Evolutionary conservation across 176 grass and related monocot species (phyloP).

Genomic region (Carex scoparia): DNA sequence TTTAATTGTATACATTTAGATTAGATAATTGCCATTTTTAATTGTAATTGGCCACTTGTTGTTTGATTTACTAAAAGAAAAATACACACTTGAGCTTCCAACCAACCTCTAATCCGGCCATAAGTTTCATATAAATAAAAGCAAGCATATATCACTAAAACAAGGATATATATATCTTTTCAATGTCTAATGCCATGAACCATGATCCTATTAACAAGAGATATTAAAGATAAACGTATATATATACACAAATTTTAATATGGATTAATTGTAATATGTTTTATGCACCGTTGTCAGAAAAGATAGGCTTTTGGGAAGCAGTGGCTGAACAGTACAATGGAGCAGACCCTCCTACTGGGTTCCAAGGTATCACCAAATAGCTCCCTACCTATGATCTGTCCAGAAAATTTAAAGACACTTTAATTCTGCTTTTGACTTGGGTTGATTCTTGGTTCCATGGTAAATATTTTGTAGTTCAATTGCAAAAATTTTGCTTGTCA

Average conservation of each 20-base stretch:
- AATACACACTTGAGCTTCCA: neutral
- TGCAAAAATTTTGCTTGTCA: neutral
- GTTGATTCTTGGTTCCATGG: neutral
- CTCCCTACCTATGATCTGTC: constrained; percentile 9
- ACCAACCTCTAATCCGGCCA: neutral
- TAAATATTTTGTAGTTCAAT: neutral
- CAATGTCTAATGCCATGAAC: neutral
- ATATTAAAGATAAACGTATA: neutral
- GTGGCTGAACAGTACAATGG: constrained; percentile 64
- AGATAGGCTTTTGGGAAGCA: constrained; percentile 63
- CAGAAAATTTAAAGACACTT: neutral
- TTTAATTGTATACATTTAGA: neutral
- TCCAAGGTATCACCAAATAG: constrained; percentile 50
- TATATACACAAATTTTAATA: constrained; percentile 26
- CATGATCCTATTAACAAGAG: neutral
- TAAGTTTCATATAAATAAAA: neutral
- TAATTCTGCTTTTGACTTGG: neutral
- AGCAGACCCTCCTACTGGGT: constrained; percentile 75
- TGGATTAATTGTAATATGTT: constrained; percentile 14
- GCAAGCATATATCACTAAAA: neutral
- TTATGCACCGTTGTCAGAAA: constrained; percentile 40
- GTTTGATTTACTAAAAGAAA: neutral
- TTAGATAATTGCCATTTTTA: neutral
- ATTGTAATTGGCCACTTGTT: constrained; percentile 3
- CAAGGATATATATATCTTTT: neutral